Base-by-base conservation (phyloP, 768 basidiomycete genomes). In the Saitozyma podzolica region DNA sequence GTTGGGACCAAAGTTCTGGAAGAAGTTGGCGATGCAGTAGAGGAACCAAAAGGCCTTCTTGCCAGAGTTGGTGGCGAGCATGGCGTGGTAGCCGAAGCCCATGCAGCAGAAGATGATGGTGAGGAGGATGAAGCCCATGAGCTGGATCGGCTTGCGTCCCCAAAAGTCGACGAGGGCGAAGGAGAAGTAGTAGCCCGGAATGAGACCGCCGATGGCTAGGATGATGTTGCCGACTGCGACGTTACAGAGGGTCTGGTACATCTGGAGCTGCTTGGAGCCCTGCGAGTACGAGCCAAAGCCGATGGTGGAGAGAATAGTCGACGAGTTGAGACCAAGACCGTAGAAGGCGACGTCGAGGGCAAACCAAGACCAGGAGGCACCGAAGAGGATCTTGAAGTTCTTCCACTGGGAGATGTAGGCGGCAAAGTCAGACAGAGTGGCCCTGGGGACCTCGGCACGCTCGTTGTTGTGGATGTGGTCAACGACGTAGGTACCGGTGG, bases 311-410 rank as follows among this genome's bases (percentile, higher is more conserved):
- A 94, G 83, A 65, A 94, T 88, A 74, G 87, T 86, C 42, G 85
- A 83, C 3, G 87, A 89, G 81, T 94, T 94, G 59, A 95, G 84
- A 59, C 90, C 88, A 42, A 95, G 84, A 56, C 91, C 91, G 77
- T 93, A 92, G 81, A 90, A 93, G 9, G 91, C 90, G 59, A 93
- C 54, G 50, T 74, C 72, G 13, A 65, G 54, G 37, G 91, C 91
- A 64, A 93, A 93, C 92, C 92, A 94, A 9, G 88, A 89, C 77
- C 88, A 93, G 0, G 89, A 78, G 0, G 86, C 84, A 14, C 90
- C 92, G 52, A 93, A 78, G 60, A 93, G 84, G 55, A 91, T 80
- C 81, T 93, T 94, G 68, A 84, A 78, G 78, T 95, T 91, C 78
- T 87, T 71, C 88, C 88, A 88, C 70, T 88, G 80, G 54, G 85